These are phyloP conservation scores for Yamadazyma atmosphaerica DNA, from an alignment of 1,139 yeast genomes.

Conservation along the genomic window DNA sequence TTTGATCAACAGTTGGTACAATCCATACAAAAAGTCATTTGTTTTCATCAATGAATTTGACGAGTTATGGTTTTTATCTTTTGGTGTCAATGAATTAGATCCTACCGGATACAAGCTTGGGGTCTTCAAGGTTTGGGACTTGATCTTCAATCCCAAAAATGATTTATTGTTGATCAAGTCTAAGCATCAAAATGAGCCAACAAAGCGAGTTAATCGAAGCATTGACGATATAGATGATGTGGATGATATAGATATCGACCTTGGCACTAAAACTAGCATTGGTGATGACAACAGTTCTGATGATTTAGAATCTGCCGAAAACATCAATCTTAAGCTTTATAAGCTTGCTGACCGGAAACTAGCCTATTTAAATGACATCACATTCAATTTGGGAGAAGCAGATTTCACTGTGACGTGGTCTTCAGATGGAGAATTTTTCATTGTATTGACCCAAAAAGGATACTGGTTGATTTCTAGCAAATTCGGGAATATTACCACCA, in stretches of 20 bases:
- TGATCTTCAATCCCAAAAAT: constrained; percentile 28
- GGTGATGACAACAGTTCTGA: not conserved
- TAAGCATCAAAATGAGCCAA: not conserved
- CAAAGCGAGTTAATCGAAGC: not conserved
- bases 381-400: constrained; percentile 5
- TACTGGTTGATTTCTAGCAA: constrained; percentile 37
- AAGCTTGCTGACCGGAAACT: constrained; percentile 7
- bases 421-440: constrained; percentile 37
- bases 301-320: not conserved
- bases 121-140: constrained; percentile 9
- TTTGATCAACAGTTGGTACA: not conserved
- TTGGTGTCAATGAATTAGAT: constrained; percentile 15
- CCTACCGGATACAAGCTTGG: constrained; percentile 18
- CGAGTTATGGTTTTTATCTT: constrained; percentile 31
- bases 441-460: constrained; percentile 22
- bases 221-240: constrained; percentile 3
- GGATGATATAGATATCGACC: not conserved
- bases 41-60: constrained; percentile 25
- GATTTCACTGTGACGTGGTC: constrained; percentile 28
- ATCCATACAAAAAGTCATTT: not conserved
- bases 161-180: constrained; percentile 21
- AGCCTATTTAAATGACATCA: constrained; percentile 7
- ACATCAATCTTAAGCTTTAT: constrained; percentile 6
- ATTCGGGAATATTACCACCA: constrained; percentile 36
- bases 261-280: not conserved